Conservation (phyloP, 495 filamentous ascomycete species). For the Xylaria venustula region DNA sequence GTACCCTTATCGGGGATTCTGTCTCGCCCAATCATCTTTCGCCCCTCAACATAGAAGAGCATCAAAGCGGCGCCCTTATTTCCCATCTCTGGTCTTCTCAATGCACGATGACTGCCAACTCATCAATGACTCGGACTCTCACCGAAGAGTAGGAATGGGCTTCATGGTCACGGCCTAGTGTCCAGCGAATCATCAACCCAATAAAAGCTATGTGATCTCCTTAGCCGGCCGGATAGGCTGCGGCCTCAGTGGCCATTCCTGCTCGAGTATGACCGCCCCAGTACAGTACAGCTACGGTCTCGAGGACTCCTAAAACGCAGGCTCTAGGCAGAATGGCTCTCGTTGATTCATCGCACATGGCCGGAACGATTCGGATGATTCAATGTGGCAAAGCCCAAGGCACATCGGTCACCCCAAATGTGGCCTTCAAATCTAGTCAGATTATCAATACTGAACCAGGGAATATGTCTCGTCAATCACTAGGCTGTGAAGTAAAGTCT, state of each 20-base stretch:
- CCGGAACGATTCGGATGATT: too few species aligned
- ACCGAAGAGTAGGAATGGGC: constrained; percentile 4
- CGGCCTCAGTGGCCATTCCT: background rate
- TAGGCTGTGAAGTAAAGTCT: too few species aligned
- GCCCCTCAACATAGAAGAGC: background rate
- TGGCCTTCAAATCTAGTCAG: too few species aligned
- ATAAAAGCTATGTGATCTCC: background rate
- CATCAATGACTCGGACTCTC: constrained; percentile 9
- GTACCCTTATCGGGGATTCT: background rate
- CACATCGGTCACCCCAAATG: too few species aligned
- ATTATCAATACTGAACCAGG: too few species aligned
- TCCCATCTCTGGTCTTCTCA: background rate
- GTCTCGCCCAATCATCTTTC: background rate
- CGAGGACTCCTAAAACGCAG: too few species aligned
- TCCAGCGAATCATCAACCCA: background rate
- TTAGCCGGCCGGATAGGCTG: constrained; percentile 6
- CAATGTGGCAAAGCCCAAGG: too few species aligned
- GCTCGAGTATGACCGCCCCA: too few species aligned
- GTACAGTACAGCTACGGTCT: too few species aligned
- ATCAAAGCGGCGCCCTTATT: background rate
- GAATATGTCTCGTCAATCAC: too few species aligned
- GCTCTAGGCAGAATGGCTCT: background rate
- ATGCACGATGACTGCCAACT: constrained; percentile 7
- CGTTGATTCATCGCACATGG: too few species aligned
- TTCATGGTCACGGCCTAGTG: background rate